phyloP scores from a whole-genome alignment of 768 basidiomycete genomes.

The Nidula microcarpa region DNA sequence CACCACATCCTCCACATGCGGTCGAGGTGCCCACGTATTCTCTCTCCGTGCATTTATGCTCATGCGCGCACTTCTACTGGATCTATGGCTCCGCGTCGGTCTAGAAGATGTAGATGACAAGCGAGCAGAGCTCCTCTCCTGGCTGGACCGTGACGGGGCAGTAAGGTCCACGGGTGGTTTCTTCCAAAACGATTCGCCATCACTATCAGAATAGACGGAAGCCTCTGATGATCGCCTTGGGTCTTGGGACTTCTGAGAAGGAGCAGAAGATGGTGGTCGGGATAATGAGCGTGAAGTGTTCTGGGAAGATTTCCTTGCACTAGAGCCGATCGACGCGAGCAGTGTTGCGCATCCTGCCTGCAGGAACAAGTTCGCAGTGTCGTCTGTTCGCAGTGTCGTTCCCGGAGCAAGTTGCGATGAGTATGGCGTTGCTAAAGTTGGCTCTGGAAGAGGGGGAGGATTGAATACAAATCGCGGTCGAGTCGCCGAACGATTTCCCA shows the following conservation, averaged over 20 bases:
- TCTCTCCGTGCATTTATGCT: not conserved
- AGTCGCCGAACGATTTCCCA: not conserved
- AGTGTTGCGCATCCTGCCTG: no score
- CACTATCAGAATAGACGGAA: conserved; percentile 3
- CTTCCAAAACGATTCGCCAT: conserved; percentile 22
- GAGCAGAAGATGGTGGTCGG: no score
- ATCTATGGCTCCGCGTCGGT: not conserved
- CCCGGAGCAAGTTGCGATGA: conserved; percentile 4
- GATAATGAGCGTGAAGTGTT: no score
- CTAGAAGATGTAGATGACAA: not conserved
- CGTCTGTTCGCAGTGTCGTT: not conserved
- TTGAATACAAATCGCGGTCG: not conserved
- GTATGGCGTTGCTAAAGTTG: conserved; percentile 1
- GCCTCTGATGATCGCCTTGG: no score
- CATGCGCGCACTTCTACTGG: no score
- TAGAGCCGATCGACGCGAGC: no score
- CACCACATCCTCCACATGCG: conserved; percentile 75
- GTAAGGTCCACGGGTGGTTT: conserved; percentile 22
- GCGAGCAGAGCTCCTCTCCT: not conserved
- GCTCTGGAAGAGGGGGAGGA: conserved; percentile 21
- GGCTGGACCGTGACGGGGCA: not conserved
- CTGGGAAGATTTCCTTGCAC: no score
- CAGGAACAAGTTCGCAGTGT: no score
- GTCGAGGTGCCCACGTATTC: conserved; percentile 44
- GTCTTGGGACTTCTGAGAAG: no score